Base-by-base conservation (phyloP, 202 grass and related monocot species). In the Schoenoplectus triqueter region DNA sequence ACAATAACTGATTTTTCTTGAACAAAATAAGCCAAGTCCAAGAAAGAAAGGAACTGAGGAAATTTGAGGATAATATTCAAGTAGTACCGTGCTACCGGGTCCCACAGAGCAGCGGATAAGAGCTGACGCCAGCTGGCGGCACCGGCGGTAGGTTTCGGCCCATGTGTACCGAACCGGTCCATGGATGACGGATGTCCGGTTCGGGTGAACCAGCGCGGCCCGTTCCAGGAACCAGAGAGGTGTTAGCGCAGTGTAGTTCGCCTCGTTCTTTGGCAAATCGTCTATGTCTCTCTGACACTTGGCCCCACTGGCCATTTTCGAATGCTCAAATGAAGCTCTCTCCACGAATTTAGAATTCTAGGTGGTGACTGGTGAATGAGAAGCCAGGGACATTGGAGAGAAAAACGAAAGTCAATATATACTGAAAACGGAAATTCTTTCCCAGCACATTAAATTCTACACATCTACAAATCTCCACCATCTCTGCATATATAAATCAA, bases 221-320 rank as follows among this genome's bases (percentile, higher is more conserved):
- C 92, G 91, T 78, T 98, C 91, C 71, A 98, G 87, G 90, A 95
- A 98, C 92, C 91, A 98, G 20, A 95, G 92, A 66, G 95, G 95
- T 74, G 95, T 98, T 55, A 98, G 91, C 72, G 92, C 91, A 75
- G 85, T 87, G 92, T 93, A 83, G 88, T 95, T 98, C 72, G 95
- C 95, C 40, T 18, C 85, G 87, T 90, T 92, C 91, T 82, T 88
- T 52, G 95, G 95, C 85, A 95, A 86, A 45, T 95, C 91, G 87
- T 98, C 95, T 84, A 98, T 95, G 93, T 98, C 92, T 82, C 89
- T 84, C 91, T 95, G 90, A 62, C 51, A 56, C 89, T 74, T 85
- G 89, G 88, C 86, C 75, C 14, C 52, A 64, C 44, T 65, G 47
- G 4, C 54, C 54, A 64, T 82, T 80, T 5, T 67, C 49, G 62